Evolutionary conservation across 129 eudicot genomes (phyloP).

Genomic region (Artemisia tridentata): DNA sequence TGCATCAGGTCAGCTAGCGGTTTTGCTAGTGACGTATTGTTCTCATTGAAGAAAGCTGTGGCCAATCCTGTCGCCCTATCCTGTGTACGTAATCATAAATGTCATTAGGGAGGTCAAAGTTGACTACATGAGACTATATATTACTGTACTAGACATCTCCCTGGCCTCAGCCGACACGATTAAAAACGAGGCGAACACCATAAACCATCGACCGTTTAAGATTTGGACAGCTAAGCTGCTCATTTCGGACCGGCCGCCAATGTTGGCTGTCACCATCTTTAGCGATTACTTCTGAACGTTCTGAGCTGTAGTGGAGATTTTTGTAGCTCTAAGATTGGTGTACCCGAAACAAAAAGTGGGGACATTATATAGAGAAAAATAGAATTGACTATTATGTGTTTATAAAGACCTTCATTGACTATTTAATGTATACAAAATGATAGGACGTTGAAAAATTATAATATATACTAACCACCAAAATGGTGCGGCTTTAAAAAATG

Average conservation of each 20-base stretch:
- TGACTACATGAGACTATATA: conserved; percentile 78
- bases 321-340: conserved; percentile 5
- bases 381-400: conserved; percentile 18
- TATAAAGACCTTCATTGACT: conserved; percentile 1
- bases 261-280: conserved; percentile 20
- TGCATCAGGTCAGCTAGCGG: conserved; percentile 58
- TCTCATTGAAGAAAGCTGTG: conserved; percentile 63
- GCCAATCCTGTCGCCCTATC: conserved; percentile 80
- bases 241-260: conserved; percentile 31
- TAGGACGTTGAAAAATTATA: too few species aligned
- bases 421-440: background rate
- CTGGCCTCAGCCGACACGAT: conserved; percentile 81
- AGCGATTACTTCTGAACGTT: conserved; percentile 11
- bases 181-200: conserved; percentile 75
- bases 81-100: conserved; percentile 85
- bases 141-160: too few species aligned
- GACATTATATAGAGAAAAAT: conserved; percentile 25
- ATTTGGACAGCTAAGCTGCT: conserved; percentile 42
- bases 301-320: background rate
- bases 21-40: conserved; percentile 49
- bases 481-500: too few species aligned
- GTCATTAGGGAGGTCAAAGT: conserved; percentile 80
- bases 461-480: too few species aligned
- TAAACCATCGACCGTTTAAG: conserved; percentile 84
- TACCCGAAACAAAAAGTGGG: conserved; percentile 19